phyloP scores from a whole-genome alignment of 768 basidiomycete genomes.

The Lactarius hengduanensis region DNA sequence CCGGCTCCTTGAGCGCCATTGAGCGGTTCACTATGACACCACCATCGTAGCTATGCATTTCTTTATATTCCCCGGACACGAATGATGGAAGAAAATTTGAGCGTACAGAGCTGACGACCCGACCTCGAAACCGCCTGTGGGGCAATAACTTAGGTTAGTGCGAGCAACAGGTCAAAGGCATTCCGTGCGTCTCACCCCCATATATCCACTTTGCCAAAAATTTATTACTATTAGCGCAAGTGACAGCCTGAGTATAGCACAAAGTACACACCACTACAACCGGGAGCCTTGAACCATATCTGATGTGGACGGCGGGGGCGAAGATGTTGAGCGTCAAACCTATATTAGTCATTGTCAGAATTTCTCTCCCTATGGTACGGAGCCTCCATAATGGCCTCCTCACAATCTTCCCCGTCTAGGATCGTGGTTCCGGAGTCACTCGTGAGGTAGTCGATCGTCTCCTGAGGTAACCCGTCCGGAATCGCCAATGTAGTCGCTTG shows the following conservation, averaged over 20 bases:
- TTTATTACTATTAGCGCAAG: neutral
- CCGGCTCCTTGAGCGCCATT: slow-evolving; percentile 28
- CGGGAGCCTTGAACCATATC: slow-evolving; percentile 23
- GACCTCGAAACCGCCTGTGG: slow-evolving; percentile 9
- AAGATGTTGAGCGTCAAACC: slow-evolving; percentile 32
- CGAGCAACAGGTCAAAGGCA: neutral
- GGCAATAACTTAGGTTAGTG: neutral
- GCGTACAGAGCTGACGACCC: neutral
- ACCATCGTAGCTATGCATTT: slow-evolving; percentile 6
- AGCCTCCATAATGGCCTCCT: neutral
- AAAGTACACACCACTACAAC: slow-evolving; percentile 30
- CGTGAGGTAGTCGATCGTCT: slow-evolving; percentile 7
- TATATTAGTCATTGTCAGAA: neutral
- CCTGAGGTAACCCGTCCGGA: neutral
- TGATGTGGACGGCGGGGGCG: slow-evolving; percentile 15
- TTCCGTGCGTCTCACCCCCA: slow-evolving; percentile 21
- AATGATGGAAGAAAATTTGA: neutral
- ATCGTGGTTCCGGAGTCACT: neutral
- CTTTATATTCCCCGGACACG: neutral
- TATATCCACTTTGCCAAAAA: slow-evolving; percentile 28
- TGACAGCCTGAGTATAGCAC: neutral
- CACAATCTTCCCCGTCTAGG: slow-evolving; percentile 29
- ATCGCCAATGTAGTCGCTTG: slow-evolving; percentile 15
- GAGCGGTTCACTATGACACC: slow-evolving; percentile 29
- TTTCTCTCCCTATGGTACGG: neutral